A percentile compares a stretch with the other conserved stretches of the same genome.
These are phyloP conservation scores for Scedosporium boydii DNA, from an alignment of 2,329 filamentous ascomycete genomes.

Conservation along the genomic window DNA sequence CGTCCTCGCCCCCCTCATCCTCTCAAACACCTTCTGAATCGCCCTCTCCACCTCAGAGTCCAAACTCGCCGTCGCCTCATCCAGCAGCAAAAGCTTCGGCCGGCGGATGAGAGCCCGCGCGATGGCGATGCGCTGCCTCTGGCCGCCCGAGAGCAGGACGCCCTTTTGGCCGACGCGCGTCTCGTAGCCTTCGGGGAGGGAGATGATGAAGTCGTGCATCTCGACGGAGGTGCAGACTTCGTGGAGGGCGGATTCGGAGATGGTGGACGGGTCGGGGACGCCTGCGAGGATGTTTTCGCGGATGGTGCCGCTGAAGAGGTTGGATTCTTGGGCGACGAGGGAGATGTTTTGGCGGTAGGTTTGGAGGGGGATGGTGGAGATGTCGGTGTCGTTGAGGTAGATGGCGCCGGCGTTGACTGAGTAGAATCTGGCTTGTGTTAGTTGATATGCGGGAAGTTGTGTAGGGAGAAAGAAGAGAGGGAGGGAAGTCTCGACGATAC, in stretches of 20 bases:
- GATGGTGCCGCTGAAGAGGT: constrained; percentile 36
- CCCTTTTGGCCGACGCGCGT: constrained; percentile 55
- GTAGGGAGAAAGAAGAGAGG: neutral
- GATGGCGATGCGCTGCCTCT: constrained; percentile 56
- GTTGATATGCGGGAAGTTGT: neutral
- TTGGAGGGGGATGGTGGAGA: constrained; percentile 31
- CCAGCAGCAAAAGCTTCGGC: constrained; percentile 54
- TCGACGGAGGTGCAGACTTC: constrained; percentile 40
- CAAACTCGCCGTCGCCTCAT: constrained; percentile 59
- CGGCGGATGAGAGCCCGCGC: constrained; percentile 53
- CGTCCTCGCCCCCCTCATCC: constrained; percentile 22
- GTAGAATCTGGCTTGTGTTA: constrained; percentile 22
- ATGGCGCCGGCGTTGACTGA: constrained; percentile 35
- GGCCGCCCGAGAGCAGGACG: constrained; percentile 54
- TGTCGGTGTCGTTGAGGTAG: constrained; percentile 31
- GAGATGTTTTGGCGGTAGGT: constrained; percentile 43
- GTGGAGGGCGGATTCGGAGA: constrained; percentile 3
- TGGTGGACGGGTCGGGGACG: neutral
- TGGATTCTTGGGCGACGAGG: constrained; percentile 48
- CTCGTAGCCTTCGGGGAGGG: constrained; percentile 47
- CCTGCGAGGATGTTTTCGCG: constrained; percentile 57
- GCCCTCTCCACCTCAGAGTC: constrained; percentile 47
- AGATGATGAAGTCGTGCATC: constrained; percentile 67
- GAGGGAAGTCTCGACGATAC: constrained; percentile 9
- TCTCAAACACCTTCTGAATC: constrained; percentile 45